Base-by-base conservation (phyloP, 495 filamentous ascomycete species). In the Bathelium albidoporum region DNA sequence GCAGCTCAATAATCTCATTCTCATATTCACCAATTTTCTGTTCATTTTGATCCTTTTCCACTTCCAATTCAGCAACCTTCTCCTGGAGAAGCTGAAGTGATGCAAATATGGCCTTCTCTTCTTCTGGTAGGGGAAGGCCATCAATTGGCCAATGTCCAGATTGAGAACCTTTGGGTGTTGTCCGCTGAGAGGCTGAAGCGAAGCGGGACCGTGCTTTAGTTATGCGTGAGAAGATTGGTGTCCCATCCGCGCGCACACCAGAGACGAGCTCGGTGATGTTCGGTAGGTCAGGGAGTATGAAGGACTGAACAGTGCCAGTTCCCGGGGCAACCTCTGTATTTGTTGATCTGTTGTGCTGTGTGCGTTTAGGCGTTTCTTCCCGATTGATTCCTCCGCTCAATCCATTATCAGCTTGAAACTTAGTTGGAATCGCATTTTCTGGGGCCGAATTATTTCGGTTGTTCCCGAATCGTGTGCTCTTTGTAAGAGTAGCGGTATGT, bases 231-330 rank as follows among this genome's bases (percentile, higher is more conserved):
- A 84, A 86, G 11, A 87, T 80, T 10, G 85, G 85, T 1, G 83
- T 86, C 5, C 85, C 84, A 66, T 87, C 83, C 66, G 86, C 76
- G 66, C 85, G 87, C 5, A 83, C 78, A 64, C 86, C 87, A 31
- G 86, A 87, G 4, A 90, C 81, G 20, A 90, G 78, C 64, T 90
- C 87, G 14, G 86, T 87, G 59, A 89, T 78, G 65, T 89, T 88
- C 14, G 86, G 84, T 52, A 88, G 75, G 58, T 87, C 82, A 10
- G 86, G 86, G 31, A 89, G 80, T 59, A 84, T 75, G 71, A 88
- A 87, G 1, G 86, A 88, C 49, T 84, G 80, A 49, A 79, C 77
- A 12, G 74, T 76, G 11, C 61, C 68, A 20, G 44, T 49, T 70
- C 31, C 64, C 29, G 39, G 66, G 64, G 61, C 71, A 63, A 58